Percentiles rank a stretch among this genome's conserved stretches.
These are phyloP conservation scores for Microbotryomycetes sp. DNA, from an alignment of 1,284 basidiomycete genomes.

Conservation along the genomic window DNA sequence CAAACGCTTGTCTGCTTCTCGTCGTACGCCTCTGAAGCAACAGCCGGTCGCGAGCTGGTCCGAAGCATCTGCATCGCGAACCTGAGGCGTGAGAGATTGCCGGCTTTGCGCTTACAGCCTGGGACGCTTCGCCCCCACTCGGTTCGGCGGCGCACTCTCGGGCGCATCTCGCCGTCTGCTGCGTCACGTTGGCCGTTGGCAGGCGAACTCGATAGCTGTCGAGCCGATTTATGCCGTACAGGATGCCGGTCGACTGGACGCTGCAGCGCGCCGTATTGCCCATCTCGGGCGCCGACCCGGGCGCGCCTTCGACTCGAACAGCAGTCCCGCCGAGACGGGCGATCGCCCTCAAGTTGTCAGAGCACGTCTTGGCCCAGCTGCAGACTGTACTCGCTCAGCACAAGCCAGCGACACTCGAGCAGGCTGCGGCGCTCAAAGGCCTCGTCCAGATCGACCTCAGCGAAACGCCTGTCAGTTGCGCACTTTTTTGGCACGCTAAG, in stretches of 20 bases:
- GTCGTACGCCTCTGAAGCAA: too few relatives aligned
- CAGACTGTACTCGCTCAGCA: conserved; percentile 1
- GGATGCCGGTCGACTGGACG: conserved; percentile 19
- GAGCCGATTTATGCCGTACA: too few relatives aligned
- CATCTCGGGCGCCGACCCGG: not conserved
- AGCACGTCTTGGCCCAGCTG: conserved; percentile 18
- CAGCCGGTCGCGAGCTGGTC: too few relatives aligned
- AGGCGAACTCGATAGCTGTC: too few relatives aligned
- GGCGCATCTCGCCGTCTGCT: too few relatives aligned
- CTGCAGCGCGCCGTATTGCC: conserved; percentile 17
- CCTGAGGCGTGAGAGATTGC: too few relatives aligned
- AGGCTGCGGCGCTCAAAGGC: not conserved
- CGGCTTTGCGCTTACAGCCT: too few relatives aligned
- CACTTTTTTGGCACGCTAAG: not conserved
- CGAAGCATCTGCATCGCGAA: too few relatives aligned
- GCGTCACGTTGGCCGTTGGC: too few relatives aligned
- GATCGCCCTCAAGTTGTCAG: conserved; percentile 18
- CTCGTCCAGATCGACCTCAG: conserved; percentile 2
- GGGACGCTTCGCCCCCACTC: too few relatives aligned
- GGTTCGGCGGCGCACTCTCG: too few relatives aligned
- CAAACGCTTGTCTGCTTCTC: too few relatives aligned
- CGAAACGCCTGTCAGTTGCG: conserved; percentile 5
- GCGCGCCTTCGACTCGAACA: not conserved
- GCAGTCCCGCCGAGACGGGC: conserved; percentile 1
- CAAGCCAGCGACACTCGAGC: not conserved